A percentile compares a stretch with the other conserved stretches of the same genome.
These are phyloP conservation scores for Parasitella parasitica DNA, from an alignment of 371 early-diverging fungal genomes.

Conservation along the genomic window DNA sequence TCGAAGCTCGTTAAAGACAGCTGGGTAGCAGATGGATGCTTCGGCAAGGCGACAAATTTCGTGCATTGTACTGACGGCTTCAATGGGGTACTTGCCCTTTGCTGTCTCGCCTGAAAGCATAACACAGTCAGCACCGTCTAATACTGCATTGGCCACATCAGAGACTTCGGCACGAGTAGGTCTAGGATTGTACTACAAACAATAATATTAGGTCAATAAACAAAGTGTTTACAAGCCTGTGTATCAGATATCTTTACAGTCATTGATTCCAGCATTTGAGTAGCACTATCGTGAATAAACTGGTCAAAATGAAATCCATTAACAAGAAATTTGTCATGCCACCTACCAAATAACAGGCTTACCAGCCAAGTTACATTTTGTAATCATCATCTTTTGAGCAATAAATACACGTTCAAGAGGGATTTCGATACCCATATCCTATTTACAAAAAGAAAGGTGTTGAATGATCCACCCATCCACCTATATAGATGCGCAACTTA, in stretches of 20 bases:
- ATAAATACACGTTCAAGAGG: constrained; percentile 90
- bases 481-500: too few species aligned
- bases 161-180: constrained; percentile 99
- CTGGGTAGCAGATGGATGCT: constrained; percentile 74
- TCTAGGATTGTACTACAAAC: constrained; percentile 74
- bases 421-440: constrained; percentile 97
- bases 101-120: constrained; percentile 99
- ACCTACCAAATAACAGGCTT: constrained; percentile 92
- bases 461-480: neutral
- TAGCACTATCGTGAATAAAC: constrained; percentile 59
- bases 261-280: constrained; percentile 99
- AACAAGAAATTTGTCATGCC: neutral
- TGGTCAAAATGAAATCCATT: neutral
- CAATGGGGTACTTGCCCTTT: constrained; percentile 82
- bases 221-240: neutral
- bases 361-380: constrained; percentile 90
- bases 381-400: constrained; percentile 97
- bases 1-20: constrained; percentile 81
- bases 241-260: constrained; percentile 52
- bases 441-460: neutral
- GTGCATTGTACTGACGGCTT: constrained; percentile 78
- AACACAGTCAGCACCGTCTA: constrained; percentile 97
- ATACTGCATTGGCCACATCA: constrained; percentile 98
- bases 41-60: constrained; percentile 77
- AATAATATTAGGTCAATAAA: constrained; percentile 7